These are phyloP conservation scores for Salvia sclarea DNA, from an alignment of 305 asterid species.

Conservation along the genomic window DNA sequence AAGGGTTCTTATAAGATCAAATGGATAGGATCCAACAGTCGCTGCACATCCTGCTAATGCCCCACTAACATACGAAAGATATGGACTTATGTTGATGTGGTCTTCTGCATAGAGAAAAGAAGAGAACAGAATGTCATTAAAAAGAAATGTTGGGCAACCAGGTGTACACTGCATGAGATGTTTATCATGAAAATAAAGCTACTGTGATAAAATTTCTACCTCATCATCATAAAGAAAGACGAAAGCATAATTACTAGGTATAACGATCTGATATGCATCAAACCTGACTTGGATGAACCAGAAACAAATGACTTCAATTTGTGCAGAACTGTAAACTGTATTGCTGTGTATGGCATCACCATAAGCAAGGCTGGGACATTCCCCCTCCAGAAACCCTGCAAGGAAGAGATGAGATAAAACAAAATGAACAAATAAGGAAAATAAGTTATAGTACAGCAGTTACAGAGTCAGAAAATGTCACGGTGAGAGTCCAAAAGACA, in stretches of 20 bases:
- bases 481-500: neutral
- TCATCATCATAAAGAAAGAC: neutral
- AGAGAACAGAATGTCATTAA: constrained; percentile 16
- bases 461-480: neutral
- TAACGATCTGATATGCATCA: neutral
- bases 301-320: constrained; percentile 75
- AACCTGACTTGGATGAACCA: constrained; percentile 91
- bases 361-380: constrained; percentile 93
- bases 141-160: neutral
- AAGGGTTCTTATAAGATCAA: constrained; percentile 88
- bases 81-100: constrained; percentile 73
- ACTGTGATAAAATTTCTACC: neutral
- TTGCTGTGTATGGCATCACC: constrained; percentile 97
- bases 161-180: neutral
- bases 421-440: constrained; percentile 21
- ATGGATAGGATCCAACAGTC: constrained; percentile 92
- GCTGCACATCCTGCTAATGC: constrained; percentile 95
- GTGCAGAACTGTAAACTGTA: constrained; percentile 82
- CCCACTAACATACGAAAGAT: constrained; percentile 84
- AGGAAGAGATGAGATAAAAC: neutral
- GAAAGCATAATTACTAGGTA: neutral
- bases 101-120: constrained; percentile 58
- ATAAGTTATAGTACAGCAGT: neutral
- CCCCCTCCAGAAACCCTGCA: constrained; percentile 96
- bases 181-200: constrained; percentile 2